Evolutionary conservation across 441 rosid species (phyloP), one percentile per base, ranked within the genome.

Genomic region (Gossypium schwendimanii): DNA sequence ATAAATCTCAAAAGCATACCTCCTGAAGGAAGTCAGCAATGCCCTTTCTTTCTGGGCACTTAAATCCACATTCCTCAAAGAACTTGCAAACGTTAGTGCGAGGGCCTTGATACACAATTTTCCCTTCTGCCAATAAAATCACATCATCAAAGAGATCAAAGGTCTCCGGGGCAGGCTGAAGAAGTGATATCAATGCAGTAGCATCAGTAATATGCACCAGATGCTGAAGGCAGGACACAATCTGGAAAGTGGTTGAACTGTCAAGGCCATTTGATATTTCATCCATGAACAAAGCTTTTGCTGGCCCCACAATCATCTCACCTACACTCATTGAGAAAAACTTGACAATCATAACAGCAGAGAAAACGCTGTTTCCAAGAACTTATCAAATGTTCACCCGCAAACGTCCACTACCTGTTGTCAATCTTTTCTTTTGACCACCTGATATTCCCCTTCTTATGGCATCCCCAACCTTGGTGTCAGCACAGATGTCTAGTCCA

Each of bases 231-330:
- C 85, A 89, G 7, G 86, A 70, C 36, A 85, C 80, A 39, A 89
- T 84, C 78, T 86, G 94, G 75, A 79, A 87, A 50, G 92, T 82
- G 0, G 92, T 89, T 4, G 94, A 87, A 77, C 90, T 87, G 77
- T 89, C 92, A 65, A 87, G 77, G 36, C 90, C 94, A 18, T 86
- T 87, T 10, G 94, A 80, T 79, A 89, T 86, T 77, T 87, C 91
- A 69, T 89, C 94, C 92, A 89, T 87, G 67, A 87, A 84, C 9
- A 86, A 45, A 52, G 88, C 87, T 79, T 83, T 85, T 69, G 82
- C 82, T 1, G 94, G 91, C 47, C 90, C 94, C 12, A 89, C 85
- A 23, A 87, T 83, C 87, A 87, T 89, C 84, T 89, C 94, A 10
- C 70, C 70, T 66, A 14, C 31, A 26, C 39, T 47, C 15, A 23